Base-by-base conservation (phyloP, 106 monocot genomes). In the Dioscorea alata region DNA sequence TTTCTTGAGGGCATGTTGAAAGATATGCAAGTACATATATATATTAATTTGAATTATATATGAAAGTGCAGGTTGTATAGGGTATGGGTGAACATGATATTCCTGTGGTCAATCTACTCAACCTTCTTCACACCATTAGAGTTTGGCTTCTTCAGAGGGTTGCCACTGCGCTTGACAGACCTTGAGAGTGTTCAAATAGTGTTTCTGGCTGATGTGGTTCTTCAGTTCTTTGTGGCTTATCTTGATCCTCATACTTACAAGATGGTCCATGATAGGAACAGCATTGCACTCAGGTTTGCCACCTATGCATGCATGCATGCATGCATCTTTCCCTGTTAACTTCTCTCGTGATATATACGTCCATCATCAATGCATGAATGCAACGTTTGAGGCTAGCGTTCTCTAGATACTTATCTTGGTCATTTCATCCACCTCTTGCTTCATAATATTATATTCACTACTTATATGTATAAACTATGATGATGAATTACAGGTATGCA, bases 111-210 rank as follows among this genome's bases (percentile, higher is more conserved):
- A 21, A 73, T 90, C 67, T 90, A 83, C 78, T 90, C 90, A 4
- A 56, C 81, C 35, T 81, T 86, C 75, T 74, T 86, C 71, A 83
- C 90, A 35, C 86, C 90, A 13, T 49, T 90, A 60, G 90, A 90
- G 85, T 90, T 90, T n/a, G 83, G 90, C 4, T 90, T 90, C 78
- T 90, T 90, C 68, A 65, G 75, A 19, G 90, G 86, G 5, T 31
- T 86, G 66, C 88, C 88, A 10, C 57, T 50, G 33, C 73, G 56
- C 31, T n/a, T 88, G 58, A 56, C 20, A 9, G 33, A 75, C 57
- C 79, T 88, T 19, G 84, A 88, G 20, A 66, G 70, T 68, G 66
- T 71, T 13, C 88, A 88, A 56, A 17, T 82, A 16, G 68, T 88
- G 59, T 88, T 84, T 71, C 72, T 88, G 6, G 79, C 69, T 6